These are phyloP conservation scores for Pseudogymnoascus verrucosus DNA, from an alignment of 2,329 filamentous ascomycete genomes.

Conservation along the genomic window DNA sequence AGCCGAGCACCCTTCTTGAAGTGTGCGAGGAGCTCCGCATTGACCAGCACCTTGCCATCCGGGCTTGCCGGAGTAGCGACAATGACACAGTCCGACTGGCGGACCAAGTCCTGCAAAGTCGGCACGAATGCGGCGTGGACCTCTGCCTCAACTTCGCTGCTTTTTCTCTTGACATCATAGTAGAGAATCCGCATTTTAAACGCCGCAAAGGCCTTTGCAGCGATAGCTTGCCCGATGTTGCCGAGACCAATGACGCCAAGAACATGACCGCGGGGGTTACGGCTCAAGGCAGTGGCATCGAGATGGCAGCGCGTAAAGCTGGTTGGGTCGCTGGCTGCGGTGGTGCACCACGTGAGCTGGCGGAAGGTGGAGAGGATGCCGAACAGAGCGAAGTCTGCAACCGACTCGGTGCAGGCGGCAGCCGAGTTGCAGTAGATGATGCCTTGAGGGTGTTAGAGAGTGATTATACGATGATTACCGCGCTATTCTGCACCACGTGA, in stretches of 20 bases:
- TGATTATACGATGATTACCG: not conserved
- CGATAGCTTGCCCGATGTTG: slow-evolving; percentile 56
- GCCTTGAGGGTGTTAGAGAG: slow-evolving; percentile 24
- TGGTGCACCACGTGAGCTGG: slow-evolving; percentile 48
- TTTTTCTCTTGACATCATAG: slow-evolving; percentile 46
- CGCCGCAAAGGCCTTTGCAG: slow-evolving; percentile 45
- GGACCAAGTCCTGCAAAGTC: slow-evolving; percentile 44
- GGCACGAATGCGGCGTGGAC: slow-evolving; percentile 46
- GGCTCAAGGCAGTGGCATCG: slow-evolving; percentile 49
- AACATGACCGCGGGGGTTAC: slow-evolving; percentile 52
- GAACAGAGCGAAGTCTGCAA: slow-evolving; percentile 63
- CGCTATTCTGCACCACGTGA: not conserved
- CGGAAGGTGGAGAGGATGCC: slow-evolving; percentile 64
- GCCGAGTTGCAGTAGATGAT: slow-evolving; percentile 67
- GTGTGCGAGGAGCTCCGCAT: slow-evolving; percentile 36
- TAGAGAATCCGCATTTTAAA: slow-evolving; percentile 64
- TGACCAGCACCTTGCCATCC: slow-evolving; percentile 42
- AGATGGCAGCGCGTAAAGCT: slow-evolving; percentile 52
- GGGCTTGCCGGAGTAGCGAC: slow-evolving; percentile 49
- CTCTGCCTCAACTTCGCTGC: slow-evolving; percentile 21
- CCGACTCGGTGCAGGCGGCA: slow-evolving; percentile 61
- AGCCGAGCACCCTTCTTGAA: slow-evolving; percentile 50
- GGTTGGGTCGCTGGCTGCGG: slow-evolving; percentile 19
- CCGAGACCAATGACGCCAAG: slow-evolving; percentile 65
- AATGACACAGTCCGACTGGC: slow-evolving; percentile 49